Evolutionary conservation across 2,329 filamentous ascomycete species (phyloP).

Genomic region (Penicillium sp.): DNA sequence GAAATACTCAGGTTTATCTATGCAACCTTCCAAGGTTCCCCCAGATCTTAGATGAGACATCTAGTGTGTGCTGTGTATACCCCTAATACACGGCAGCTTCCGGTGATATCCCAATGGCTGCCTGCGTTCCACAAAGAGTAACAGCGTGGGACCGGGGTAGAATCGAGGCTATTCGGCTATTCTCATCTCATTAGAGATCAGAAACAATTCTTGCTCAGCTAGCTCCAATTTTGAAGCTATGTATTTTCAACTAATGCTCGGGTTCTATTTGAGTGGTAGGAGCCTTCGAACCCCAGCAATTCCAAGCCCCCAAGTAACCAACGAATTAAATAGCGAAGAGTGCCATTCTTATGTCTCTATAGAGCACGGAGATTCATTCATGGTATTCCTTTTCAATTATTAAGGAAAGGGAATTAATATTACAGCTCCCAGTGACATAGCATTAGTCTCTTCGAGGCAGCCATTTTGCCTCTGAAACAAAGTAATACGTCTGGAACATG

Average conservation of each 20-base stretch:
- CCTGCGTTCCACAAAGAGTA: slow-evolving; percentile 14
- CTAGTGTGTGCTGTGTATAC: neutral
- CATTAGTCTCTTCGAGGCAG: neutral
- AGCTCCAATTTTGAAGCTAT: neutral
- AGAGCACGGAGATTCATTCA: no score
- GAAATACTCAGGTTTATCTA: neutral
- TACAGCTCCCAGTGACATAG: neutral
- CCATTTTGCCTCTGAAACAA: neutral
- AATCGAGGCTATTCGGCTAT: neutral
- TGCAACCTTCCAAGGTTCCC: neutral
- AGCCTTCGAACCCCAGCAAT: neutral
- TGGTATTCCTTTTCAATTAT: neutral
- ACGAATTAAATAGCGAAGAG: neutral
- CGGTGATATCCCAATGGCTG: slow-evolving; percentile 16
- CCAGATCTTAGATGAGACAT: neutral
- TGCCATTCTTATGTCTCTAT: no score
- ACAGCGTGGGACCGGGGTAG: neutral
- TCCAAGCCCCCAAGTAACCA: neutral
- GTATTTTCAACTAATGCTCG: neutral
- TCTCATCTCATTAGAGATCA: neutral
- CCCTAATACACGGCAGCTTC: neutral
- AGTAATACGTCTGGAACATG: neutral
- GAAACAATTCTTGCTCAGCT: neutral
- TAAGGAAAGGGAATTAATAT: neutral
- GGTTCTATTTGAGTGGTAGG: neutral